Base-by-base conservation (phyloP, 2,329 filamentous ascomycete genomes). In the Paecilomyces dactylethromorphus region DNA sequence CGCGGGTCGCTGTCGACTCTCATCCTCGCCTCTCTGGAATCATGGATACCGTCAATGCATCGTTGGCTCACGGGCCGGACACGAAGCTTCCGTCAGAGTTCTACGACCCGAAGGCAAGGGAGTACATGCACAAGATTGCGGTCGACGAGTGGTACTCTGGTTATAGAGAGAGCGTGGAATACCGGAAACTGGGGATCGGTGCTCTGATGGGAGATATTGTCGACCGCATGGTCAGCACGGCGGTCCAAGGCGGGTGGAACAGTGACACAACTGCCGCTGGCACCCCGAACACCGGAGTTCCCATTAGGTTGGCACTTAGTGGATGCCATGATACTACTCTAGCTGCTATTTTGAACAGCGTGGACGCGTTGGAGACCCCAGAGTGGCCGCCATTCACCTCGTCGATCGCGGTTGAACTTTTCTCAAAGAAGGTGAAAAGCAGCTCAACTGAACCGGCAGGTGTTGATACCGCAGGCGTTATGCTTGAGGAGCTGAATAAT, bases 301-400 rank as follows among this genome's bases (percentile, higher is more conserved):
- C 77, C 54, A 69, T 94, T 67, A 89, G 87, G 62, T 87, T 97
- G 63, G 88, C 86, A 15, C 78, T 97, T 68, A 90, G 86, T 64
- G 92, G 92, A 32, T 96, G 92, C 69, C 92, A 97, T 74, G 92
- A 97, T 70, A 97, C 94, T 1, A 97, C 94, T 0, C 82, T 99
- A 4, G 94, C 91, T 2, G 90, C 84, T 1, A 79, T 91, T 1
- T 78, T 99, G 29, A 79, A 87, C 15, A 90, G 90, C 64, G 75
- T 97, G 6, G 94, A 93, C 2, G 89, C 89, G 2, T 94, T 91
- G 70, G 80, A 90, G 50, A 78, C 78, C 21, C 84, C 83, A 54
- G 81, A 82, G 35, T 99, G 94, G 94, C 94, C 94, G 0, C 92
- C 92, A 0, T 99, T 93, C 69, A 97, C 93, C 0, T 93, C 90